phyloP scores from a whole-genome alignment of 208 protist species.

The Leishmania tarentolae region DNA sequence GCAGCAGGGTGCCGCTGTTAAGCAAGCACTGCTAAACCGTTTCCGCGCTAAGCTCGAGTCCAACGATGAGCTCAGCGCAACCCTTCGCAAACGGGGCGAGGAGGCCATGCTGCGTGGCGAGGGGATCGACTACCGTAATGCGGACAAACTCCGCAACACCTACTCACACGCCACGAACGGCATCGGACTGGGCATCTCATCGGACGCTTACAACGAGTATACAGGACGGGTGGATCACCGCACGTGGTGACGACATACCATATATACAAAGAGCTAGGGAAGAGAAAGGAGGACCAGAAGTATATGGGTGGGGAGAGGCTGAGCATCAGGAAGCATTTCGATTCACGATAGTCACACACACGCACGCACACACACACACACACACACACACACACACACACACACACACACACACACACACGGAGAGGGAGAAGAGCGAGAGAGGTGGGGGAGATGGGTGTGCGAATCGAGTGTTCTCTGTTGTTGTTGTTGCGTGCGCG shows the following conservation, averaged over 20 bases:
- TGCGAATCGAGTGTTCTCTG: too few relatives aligned
- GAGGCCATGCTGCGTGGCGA: constrained; percentile 47
- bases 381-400: background rate
- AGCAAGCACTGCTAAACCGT: constrained; percentile 47
- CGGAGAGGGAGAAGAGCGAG: too few relatives aligned
- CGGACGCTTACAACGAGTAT: constrained; percentile 75
- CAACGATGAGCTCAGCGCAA: constrained; percentile 33
- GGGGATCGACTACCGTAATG: constrained; percentile 60
- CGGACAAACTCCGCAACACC: constrained; percentile 38
- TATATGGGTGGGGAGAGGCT: background rate
- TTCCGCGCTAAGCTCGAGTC: constrained; percentile 60
- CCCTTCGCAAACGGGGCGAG: constrained; percentile 37
- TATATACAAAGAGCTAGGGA: background rate
- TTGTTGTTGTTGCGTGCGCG: too few relatives aligned
- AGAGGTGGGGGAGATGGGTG: too few relatives aligned
- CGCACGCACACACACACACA: background rate
- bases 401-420: background rate
- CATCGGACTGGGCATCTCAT: constrained; percentile 74
- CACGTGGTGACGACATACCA: constrained; percentile 25
- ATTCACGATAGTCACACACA: background rate
- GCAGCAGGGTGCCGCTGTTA: constrained; percentile 40
- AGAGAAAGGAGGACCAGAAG: background rate
- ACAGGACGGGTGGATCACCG: constrained; percentile 39
- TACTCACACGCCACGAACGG: constrained; percentile 66
- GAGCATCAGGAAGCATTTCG: background rate